Evolutionary conservation across 768 basidiomycete species (phyloP), one percentile per base, ranked within the genome.

Genomic region (Leccinellum luteum): DNA sequence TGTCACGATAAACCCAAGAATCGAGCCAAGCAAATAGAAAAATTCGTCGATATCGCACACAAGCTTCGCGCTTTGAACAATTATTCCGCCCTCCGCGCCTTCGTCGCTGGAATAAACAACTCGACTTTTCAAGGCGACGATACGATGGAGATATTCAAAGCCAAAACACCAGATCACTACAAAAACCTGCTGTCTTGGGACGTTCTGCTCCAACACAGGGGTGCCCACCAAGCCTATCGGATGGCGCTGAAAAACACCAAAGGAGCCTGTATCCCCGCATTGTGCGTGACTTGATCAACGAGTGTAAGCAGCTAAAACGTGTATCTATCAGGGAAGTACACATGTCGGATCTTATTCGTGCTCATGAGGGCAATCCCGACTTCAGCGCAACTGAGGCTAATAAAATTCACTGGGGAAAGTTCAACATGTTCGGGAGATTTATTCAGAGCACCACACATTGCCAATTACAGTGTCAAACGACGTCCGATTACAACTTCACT

Each of bases 401-500:
- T 41, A 85, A 85, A 68, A 90, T 98, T 54, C 94, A 98, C 66
- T 98, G 96, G 96, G 91, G 88, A 27, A 98, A 98, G 74, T 97
- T 90, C 73, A 89, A 88, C 62, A 88, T 93, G 83, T 89, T 98
- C 77, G 94, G 89, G 30, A 82, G 86, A 58, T 93, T 94, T 65
- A 85, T 96, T 55, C 81, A 83, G 51, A 85, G 82, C 64, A 89
- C 94, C 6, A 80, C 81, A 0, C 83, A 89, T 59, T 93, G 89
- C 64, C 94, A 96, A 73, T 74, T 82, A 10, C 85, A 89, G 58
- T 92, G 89, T 67, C 81, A 81, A 50, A 68, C 56, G 17, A 79
- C 77, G 54, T 76, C 81, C 5, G 84, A 86, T 48, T 89, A 90
- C 63, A 76, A 78, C 45, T 87, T 89, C 67, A 73, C 73, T n/a